A percentile compares a stretch with the other conserved stretches of the same genome.
phyloP scores from a whole-genome alignment of 1,284 basidiomycete genomes.

The Hypsizygus ulmarius region DNA sequence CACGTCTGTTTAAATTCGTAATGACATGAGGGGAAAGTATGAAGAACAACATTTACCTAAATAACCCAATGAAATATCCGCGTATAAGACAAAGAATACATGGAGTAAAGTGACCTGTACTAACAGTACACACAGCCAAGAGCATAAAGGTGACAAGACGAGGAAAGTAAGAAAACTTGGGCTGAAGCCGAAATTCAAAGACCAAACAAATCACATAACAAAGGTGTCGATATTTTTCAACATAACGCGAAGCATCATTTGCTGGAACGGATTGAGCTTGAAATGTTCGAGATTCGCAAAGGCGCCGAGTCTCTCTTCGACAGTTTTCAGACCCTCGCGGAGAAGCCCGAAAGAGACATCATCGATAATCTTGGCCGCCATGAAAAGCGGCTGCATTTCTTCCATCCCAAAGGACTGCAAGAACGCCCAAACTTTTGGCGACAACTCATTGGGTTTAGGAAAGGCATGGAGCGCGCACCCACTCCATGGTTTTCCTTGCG shows the following conservation, averaged over 20 bases:
- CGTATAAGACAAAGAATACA: too few species aligned
- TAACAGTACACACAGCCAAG: too few species aligned
- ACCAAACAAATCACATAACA: too few species aligned
- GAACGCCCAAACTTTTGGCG: slow-evolving; percentile 15
- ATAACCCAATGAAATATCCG: too few species aligned
- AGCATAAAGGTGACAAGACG: too few species aligned
- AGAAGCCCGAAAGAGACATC: slow-evolving; percentile 22
- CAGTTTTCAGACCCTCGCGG: slow-evolving; percentile 7
- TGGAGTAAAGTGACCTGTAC: too few species aligned
- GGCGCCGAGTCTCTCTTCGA: slow-evolving; percentile 11
- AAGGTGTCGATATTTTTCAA: slow-evolving; percentile 1
- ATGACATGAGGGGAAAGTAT: too few species aligned
- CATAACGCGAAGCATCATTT: slow-evolving; percentile 14
- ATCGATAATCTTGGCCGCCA: slow-evolving; percentile 20
- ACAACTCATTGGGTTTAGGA: slow-evolving; percentile 9
- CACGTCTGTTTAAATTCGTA: too few species aligned
- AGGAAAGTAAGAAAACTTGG: too few species aligned
- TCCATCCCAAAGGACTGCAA: slow-evolving; percentile 21
- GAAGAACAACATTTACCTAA: too few species aligned
- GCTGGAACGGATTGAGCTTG: slow-evolving; percentile 18
- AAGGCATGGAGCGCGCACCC: slow-evolving; percentile 20
- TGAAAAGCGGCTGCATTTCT: slow-evolving; percentile 25
- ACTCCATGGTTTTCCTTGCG: slow-evolving; percentile 6
- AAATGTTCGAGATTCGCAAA: slow-evolving; percentile 10
- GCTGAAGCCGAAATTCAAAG: too few species aligned